Base-by-base conservation (phyloP, 164 flowering plant species). In the Aristolochia fimbriata region DNA sequence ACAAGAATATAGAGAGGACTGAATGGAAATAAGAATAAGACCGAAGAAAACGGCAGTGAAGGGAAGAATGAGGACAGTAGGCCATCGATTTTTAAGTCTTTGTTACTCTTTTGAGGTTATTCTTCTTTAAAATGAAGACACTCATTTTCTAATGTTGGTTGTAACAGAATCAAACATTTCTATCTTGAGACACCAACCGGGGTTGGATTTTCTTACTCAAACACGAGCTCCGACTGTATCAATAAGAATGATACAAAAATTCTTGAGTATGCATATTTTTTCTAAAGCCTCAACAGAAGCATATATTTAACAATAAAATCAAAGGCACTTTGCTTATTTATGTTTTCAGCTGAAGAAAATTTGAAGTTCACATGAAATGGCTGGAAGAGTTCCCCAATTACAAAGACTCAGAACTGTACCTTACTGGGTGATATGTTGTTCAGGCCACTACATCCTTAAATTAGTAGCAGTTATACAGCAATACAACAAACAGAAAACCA, bases 21-120 rank as follows among this genome's bases (percentile, higher is more conserved):
- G 97, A 61, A 88, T 70, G 31, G 65, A 68, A 78, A 90, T 75
- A 56, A 93, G 69, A 52, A 85, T 43, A 52, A 89, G 71, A 57
- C 85, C 72, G 81, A 89, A 83, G 37, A 78, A 17, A 2, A 79
- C 79, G 23, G 83, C 89, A 47, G 73, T 74, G 64, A 71, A 74
- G 53, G 86, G 73, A 43, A 87, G 78, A 58, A 73, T 73, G 7
- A 75, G 74, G 62, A 84, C 61, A 19, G 82, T 58, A 0, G 79
- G 80, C 51, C 73, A 57, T 53, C 70, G 49, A 47, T 49, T 30
- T n/a, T 49, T 45, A 1, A 22, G 7, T 8, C 19, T n/a, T 62
- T 41, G 49, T 15, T 52, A 3, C 43, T 10, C 43, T 37, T 37
- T 7, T 37, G 43, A 37, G 9, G 7, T 31, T 31, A 31, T 37